Conservation (phyloP, 768 basidiomycete species). For the Hypholoma fasciculare region DNA sequence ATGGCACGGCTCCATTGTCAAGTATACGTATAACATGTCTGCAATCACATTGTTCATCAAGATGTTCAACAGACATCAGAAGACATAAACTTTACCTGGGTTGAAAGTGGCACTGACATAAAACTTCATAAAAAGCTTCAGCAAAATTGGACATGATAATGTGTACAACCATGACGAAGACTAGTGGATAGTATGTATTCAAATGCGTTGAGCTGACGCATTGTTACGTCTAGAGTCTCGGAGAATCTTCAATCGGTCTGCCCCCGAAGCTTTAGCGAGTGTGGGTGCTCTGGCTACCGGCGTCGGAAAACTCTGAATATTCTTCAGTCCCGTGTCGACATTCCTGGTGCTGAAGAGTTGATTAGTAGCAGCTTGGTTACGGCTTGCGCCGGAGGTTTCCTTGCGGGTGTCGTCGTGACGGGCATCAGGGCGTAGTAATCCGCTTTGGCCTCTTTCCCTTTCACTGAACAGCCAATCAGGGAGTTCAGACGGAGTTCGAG, state of each 20-base stretch:
- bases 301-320: constrained; percentile 9
- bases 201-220: constrained; percentile 1
- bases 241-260: constrained; percentile 8
- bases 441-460: constrained; percentile 37
- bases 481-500: constrained; percentile 54
- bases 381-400: constrained; percentile 3
- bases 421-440: constrained; percentile 13
- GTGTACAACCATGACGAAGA: neutral
- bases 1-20: too few species aligned
- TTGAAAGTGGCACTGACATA: too few species aligned
- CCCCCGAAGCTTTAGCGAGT: constrained; percentile 2
- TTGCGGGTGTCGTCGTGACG: constrained; percentile 12
- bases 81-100: too few species aligned
- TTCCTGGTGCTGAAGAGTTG: constrained; percentile 1
- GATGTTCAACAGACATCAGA: too few species aligned
- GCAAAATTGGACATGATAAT: neutral
- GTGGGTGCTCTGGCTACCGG: constrained; percentile 1
- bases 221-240: constrained; percentile 4
- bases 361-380: constrained; percentile 9
- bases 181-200: neutral
- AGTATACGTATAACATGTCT: too few species aligned
- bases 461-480: constrained; percentile 68
- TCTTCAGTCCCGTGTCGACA: neutral
- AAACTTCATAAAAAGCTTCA: too few species aligned
- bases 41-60: too few species aligned